phyloP scores from a whole-genome alignment of 2,329 filamentous ascomycete species.

The Neurospora crassa region DNA sequence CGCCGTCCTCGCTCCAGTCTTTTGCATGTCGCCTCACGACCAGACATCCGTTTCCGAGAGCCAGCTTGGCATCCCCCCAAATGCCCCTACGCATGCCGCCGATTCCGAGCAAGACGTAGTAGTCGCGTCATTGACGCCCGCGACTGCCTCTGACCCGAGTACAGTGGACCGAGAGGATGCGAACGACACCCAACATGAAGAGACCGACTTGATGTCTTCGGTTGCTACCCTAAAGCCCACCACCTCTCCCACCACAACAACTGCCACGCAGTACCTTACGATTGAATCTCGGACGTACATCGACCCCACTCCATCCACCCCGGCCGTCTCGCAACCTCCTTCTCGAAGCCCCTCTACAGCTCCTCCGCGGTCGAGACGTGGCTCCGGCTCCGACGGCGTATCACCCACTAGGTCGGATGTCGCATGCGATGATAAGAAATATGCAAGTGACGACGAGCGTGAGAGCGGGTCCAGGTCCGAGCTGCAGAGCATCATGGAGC shows the following conservation, averaged over 20 bases:
- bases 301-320: slow-evolving; percentile 50
- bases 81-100: slow-evolving; percentile 6
- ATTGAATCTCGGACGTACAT: slow-evolving; percentile 40
- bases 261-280: slow-evolving; percentile 33
- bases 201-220: slow-evolving; percentile 30
- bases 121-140: slow-evolving; percentile 1
- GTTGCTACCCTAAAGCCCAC: slow-evolving; percentile 40
- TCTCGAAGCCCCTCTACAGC: slow-evolving; percentile 51
- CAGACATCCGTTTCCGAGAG: slow-evolving; percentile 11
- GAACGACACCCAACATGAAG: background rate
- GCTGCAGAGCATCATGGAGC: slow-evolving; percentile 96
- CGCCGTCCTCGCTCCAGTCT: background rate
- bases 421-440: slow-evolving; percentile 47
- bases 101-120: slow-evolving; percentile 6
- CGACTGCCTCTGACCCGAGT: background rate
- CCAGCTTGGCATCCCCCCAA: slow-evolving; percentile 11
- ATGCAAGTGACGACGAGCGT: slow-evolving; percentile 51
- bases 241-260: slow-evolving; percentile 27
- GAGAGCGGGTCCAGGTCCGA: slow-evolving; percentile 68
- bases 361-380: slow-evolving; percentile 35
- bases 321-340: slow-evolving; percentile 42
- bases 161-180: background rate
- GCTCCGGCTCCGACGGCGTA: slow-evolving; percentile 27
- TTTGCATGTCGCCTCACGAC: slow-evolving; percentile 21
- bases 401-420: slow-evolving; percentile 48